phyloP scores from a whole-genome alignment of 2,329 filamentous ascomycete species.

The Penicillium sp. region DNA sequence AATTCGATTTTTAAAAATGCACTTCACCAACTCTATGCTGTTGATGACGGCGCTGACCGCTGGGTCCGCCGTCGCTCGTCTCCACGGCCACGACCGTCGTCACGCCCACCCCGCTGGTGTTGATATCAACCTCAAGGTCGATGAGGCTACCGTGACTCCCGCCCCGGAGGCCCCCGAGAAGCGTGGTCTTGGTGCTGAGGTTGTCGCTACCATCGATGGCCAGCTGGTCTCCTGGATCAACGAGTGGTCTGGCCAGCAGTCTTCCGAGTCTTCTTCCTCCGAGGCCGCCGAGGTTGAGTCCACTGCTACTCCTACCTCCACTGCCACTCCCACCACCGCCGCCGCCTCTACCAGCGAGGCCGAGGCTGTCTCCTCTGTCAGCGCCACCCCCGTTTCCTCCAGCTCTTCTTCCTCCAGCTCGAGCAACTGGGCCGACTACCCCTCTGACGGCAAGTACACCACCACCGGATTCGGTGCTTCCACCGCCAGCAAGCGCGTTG shows the following conservation, averaged over 20 bases:
- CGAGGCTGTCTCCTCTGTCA: constrained; percentile 1
- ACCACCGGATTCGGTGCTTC: constrained; percentile 35
- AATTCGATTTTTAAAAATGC: constrained; percentile 29
- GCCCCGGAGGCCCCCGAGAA: constrained; percentile 20
- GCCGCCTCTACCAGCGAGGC: constrained; percentile 18
- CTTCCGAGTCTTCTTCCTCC: constrained; percentile 11
- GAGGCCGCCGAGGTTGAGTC: not conserved
- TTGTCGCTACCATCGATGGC: constrained; percentile 38
- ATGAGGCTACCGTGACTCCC: constrained; percentile 1
- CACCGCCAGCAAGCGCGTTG: constrained; percentile 20
- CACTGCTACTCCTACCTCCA: constrained; percentile 14
- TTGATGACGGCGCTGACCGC: constrained; percentile 41
- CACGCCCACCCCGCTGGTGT: constrained; percentile 30
- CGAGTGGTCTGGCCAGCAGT: constrained; percentile 32
- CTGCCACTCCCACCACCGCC: constrained; percentile 16
- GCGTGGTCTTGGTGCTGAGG: constrained; percentile 36
- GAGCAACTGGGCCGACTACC: constrained; percentile 26
- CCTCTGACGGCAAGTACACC: constrained; percentile 25
- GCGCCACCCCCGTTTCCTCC: constrained; percentile 6
- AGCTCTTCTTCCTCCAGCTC: constrained; percentile 14
- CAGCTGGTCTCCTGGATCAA: constrained; percentile 39
- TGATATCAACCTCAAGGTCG: constrained; percentile 8
- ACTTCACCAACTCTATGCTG: constrained; percentile 41
- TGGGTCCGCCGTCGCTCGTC: constrained; percentile 37
- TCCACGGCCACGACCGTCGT: constrained; percentile 43